Conservation (phyloP, 768 basidiomycete species). For the Auricularia cornea region DNA sequence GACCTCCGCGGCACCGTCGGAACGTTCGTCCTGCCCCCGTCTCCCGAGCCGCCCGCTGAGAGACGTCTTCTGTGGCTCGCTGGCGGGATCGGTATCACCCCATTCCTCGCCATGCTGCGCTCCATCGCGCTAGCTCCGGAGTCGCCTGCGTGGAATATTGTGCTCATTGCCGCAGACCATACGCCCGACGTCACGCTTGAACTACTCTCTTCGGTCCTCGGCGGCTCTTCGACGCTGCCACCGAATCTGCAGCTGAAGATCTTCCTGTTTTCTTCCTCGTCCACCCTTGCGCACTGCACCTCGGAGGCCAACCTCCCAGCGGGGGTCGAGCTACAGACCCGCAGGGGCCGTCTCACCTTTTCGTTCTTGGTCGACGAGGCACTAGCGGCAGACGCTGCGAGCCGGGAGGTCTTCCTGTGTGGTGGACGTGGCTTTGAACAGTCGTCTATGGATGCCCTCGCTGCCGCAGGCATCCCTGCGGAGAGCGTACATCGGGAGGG, state of each 20-base stretch:
- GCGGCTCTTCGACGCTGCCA: conserved; percentile 24
- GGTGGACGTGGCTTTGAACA: background rate
- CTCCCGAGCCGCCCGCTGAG: no score
- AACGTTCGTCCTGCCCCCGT: conserved; percentile 34
- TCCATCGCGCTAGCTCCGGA: conserved; percentile 9
- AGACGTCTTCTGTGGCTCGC: conserved; percentile 45
- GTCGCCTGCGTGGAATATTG: conserved; percentile 30
- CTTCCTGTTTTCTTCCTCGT: background rate
- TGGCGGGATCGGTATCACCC: conserved; percentile 58
- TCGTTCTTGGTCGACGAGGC: background rate
- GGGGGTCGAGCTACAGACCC: background rate
- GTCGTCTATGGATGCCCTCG: background rate
- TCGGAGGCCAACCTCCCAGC: background rate
- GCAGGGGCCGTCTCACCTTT: background rate
- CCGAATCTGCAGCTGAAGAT: background rate
- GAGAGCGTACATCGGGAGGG: background rate
- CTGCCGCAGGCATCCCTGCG: background rate
- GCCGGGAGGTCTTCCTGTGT: background rate
- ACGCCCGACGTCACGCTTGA: conserved; percentile 45
- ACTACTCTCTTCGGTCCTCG: conserved; percentile 22
- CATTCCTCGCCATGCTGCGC: conserved; percentile 48
- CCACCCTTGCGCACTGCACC: background rate
- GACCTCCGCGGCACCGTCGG: conserved; percentile 47
- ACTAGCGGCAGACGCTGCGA: background rate
- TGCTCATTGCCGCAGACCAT: conserved; percentile 41